phyloP scores from a whole-genome alignment of 1,284 basidiomycete genomes.

The Ceratobasidium sp. region DNA sequence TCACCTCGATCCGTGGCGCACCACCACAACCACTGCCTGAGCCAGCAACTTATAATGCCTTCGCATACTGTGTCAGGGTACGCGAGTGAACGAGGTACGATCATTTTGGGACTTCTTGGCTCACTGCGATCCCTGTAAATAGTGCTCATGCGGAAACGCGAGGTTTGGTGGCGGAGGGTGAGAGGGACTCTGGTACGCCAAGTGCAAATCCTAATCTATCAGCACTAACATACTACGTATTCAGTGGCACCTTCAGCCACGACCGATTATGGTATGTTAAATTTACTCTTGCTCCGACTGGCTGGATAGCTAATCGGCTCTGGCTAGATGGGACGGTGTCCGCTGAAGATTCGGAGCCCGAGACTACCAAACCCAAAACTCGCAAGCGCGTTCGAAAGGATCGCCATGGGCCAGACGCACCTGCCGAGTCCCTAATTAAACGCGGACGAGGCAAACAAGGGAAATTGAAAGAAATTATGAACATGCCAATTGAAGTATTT shows the following conservation, averaged over 20 bases:
- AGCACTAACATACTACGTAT: background rate
- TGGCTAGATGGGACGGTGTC: background rate
- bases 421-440: background rate
- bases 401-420: background rate
- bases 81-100: too few relatives aligned
- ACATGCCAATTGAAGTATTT: slow-evolving; percentile 16
- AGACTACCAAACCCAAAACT: background rate
- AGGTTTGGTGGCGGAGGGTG: background rate
- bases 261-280: background rate
- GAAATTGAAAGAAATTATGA: background rate
- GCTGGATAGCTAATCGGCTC: background rate
- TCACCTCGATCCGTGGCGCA: background rate
- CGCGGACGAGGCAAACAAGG: slow-evolving; percentile 1
- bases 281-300: background rate
- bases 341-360: background rate
- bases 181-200: background rate
- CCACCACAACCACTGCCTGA: background rate
- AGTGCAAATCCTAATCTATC: background rate
- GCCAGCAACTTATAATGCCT: background rate
- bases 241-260: background rate
- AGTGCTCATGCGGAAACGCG: background rate
- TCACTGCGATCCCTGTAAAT: background rate
- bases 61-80: background rate
- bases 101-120: too few relatives aligned
- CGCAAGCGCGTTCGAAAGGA: background rate